A percentile compares a stretch with the other conserved stretches of the same genome.
Evolutionary conservation across 129 eudicot species (phyloP).

Genomic region (Gnaphalium uliginosum): DNA sequence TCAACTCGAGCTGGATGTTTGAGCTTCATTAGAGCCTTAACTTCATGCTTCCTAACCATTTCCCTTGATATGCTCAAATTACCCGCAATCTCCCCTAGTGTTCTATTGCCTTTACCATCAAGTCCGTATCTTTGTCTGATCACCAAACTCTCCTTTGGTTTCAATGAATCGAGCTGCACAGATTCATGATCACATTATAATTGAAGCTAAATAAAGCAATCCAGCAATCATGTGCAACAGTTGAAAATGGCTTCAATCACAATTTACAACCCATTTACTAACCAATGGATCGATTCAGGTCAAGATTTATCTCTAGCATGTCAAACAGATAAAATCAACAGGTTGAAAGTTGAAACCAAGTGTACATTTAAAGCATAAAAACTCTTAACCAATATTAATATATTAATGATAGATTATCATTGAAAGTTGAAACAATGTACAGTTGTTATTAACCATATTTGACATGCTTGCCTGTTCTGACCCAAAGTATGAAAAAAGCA

Average conservation of each 20-base stretch:
- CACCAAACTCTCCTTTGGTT: constrained; percentile 95
- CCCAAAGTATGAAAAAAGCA: background rate
- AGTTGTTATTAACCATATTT: too few relatives aligned
- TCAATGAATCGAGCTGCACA: constrained; percentile 88
- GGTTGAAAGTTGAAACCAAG: background rate
- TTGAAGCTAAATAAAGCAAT: background rate
- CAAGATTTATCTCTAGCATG: background rate
- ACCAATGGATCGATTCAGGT: background rate
- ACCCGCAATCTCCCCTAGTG: constrained; percentile 92
- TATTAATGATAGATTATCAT: too few relatives aligned
- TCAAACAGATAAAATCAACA: background rate
- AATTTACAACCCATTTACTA: background rate
- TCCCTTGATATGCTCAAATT: constrained; percentile 92
- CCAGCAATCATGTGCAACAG: background rate
- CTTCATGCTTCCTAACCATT: constrained; percentile 95
- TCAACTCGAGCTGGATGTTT: constrained; percentile 91
- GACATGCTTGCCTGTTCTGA: background rate
- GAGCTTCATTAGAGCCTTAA: constrained; percentile 98
- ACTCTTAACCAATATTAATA: background rate
- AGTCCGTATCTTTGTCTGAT: constrained; percentile 97
- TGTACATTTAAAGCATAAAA: background rate
- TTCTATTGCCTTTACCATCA: constrained; percentile 91
- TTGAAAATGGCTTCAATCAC: background rate
- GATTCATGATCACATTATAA: background rate
- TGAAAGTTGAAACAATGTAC: too few relatives aligned